Evolutionary conservation across 1,284 basidiomycete species (phyloP).

Genomic region (Apiotrichum sp.): DNA sequence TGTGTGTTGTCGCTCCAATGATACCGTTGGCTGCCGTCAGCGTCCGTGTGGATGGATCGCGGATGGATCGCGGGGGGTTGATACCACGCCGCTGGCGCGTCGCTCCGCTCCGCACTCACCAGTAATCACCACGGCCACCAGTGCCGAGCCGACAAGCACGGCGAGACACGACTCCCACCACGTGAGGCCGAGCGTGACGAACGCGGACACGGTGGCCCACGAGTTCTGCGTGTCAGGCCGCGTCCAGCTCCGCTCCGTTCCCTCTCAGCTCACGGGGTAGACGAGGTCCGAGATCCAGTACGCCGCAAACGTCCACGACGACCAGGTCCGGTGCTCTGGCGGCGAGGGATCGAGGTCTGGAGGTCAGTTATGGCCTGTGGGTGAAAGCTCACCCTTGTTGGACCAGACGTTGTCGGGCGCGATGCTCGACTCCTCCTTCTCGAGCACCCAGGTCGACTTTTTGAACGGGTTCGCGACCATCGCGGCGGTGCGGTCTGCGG

Average conservation of each 20-base stretch:
- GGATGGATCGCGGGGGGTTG: too few relatives aligned
- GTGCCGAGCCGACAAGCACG: slow-evolving; percentile 27
- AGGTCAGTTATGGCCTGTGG: background rate
- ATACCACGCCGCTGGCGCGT: too few relatives aligned
- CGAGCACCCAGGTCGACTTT: slow-evolving; percentile 24
- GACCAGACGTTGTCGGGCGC: slow-evolving; percentile 36
- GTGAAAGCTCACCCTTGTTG: slow-evolving; percentile 30
- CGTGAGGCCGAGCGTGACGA: slow-evolving; percentile 35
- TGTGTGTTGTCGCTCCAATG: slow-evolving; percentile 62
- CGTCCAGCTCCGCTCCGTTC: background rate
- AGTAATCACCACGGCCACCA: slow-evolving; percentile 31
- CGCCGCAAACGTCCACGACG: slow-evolving; percentile 31
- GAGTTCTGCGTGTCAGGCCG: background rate
- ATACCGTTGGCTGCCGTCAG: slow-evolving; percentile 63
- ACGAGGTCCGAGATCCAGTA: slow-evolving; percentile 12
- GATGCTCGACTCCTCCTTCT: slow-evolving; percentile 37
- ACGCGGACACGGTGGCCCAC: slow-evolving; percentile 36
- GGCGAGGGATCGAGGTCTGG: slow-evolving; percentile 40
- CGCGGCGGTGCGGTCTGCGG: too few relatives aligned
- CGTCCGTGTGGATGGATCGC: too few relatives aligned
- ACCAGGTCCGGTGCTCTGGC: slow-evolving; percentile 33
- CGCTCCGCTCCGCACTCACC: slow-evolving; percentile 16
- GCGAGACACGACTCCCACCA: slow-evolving; percentile 35
- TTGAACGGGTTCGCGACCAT: background rate
- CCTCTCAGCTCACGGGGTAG: background rate